Evolutionary conservation across 2,329 filamentous ascomycete genomes (phyloP).

Genomic region (Diplodia seriata): DNA sequence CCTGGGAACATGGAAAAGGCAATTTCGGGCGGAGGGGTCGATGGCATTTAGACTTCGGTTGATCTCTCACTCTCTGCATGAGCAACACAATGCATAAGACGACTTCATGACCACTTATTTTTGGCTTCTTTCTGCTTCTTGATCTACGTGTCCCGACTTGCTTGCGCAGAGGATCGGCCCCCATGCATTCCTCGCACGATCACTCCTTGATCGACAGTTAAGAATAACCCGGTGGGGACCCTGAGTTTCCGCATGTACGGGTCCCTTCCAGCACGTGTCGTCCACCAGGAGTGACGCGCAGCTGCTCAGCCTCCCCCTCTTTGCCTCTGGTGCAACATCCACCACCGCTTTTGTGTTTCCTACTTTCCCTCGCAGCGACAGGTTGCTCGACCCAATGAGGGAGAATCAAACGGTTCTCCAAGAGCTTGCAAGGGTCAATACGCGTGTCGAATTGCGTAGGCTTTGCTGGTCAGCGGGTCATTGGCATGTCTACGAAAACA

Average conservation of each 20-base stretch:
- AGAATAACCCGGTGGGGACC: background rate
- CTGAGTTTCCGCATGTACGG: background rate
- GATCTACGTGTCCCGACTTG: too few species aligned
- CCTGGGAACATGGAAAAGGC: background rate
- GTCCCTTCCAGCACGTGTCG: background rate
- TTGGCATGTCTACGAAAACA: too few species aligned
- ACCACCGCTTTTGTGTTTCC: background rate
- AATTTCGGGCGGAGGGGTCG: background rate
- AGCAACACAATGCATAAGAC: slow-evolving; percentile 13
- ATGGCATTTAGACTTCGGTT: slow-evolving; percentile 14
- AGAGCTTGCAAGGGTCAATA: background rate
- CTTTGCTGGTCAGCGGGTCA: too few species aligned
- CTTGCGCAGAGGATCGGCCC: background rate
- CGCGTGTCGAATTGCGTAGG: too few species aligned
- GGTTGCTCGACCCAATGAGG: too few species aligned
- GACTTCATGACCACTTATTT: slow-evolving; percentile 5
- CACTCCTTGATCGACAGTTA: background rate
- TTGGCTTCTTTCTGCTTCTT: background rate
- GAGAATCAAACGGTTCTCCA: background rate
- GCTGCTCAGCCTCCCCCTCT: background rate
- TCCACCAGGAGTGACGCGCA: background rate
- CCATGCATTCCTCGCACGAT: background rate
- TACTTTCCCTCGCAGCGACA: background rate
- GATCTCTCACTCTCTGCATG: slow-evolving; percentile 3
- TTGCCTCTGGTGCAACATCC: background rate